Evolutionary conservation across 371 early-diverging fungal species (phyloP).

Genomic region (Mortierella sp.): DNA sequence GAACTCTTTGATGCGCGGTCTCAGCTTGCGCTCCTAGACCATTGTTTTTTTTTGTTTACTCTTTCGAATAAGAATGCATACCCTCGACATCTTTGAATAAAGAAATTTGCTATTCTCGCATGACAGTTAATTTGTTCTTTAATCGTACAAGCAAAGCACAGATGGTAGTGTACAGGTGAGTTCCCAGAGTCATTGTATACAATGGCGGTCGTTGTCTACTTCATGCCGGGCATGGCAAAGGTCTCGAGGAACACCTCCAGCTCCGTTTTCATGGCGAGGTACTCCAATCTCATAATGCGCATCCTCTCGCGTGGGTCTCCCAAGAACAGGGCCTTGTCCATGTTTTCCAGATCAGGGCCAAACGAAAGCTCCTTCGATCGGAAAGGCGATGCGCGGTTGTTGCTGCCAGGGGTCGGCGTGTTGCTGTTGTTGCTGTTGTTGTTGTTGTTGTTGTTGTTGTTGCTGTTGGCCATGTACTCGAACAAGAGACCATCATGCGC

Average conservation of each 20-base stretch:
- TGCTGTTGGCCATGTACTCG: background rate
- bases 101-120: background rate
- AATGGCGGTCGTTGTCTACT: background rate
- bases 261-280: constrained; percentile 33
- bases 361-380: constrained; percentile 6
- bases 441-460: background rate
- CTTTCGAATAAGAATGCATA: background rate
- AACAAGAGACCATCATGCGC: background rate
- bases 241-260: constrained; percentile 12
- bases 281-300: constrained; percentile 28
- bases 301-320: constrained; percentile 17
- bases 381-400: background rate
- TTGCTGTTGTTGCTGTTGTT: background rate
- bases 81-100: background rate
- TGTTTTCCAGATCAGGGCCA: constrained; percentile 27
- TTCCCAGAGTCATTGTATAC: background rate
- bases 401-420: background rate
- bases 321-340: constrained; percentile 31
- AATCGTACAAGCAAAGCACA: background rate
- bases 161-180: background rate
- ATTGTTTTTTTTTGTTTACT: background rate
- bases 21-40: constrained; percentile 38
- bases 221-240: background rate
- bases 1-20: constrained; percentile 21
- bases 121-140: background rate